Percentiles rank a stretch among this genome's conserved stretches.
These are phyloP conservation scores for Theileria luwenshuni DNA, from an alignment of 169 alveolate species.

Conservation along the genomic window DNA sequence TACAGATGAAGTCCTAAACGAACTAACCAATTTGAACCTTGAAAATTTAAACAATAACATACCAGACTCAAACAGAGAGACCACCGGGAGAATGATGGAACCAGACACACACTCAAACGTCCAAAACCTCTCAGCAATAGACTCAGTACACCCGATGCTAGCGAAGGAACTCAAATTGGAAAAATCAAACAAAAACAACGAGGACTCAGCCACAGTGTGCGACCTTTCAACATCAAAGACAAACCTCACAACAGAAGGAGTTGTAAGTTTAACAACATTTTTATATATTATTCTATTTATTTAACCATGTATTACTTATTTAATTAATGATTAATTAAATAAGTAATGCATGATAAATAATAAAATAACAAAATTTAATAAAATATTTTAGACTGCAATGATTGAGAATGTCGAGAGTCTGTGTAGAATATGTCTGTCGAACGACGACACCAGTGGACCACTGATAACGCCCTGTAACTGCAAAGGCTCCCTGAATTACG, in stretches of 20 bases:
- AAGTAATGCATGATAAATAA: no score
- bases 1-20: not conserved
- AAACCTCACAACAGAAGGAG: not conserved
- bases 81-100: not conserved
- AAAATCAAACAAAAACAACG: no score
- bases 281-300: not conserved
- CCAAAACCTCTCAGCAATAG: not conserved
- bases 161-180: no score
- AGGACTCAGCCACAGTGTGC: not conserved
- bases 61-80: not conserved
- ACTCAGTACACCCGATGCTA: not conserved
- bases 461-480: slow-evolving; percentile 95
- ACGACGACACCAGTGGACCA: slow-evolving; percentile 85
- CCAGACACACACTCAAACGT: not conserved
- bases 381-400: not conserved
- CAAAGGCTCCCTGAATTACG: slow-evolving; percentile 92
- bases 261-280: slow-evolving; percentile 1
- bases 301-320: no score
- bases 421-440: slow-evolving; percentile 90
- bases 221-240: slow-evolving; percentile 12
- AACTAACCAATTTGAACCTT: not conserved
- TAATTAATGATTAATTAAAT: no score
- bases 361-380: not conserved
- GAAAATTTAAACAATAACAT: not conserved
- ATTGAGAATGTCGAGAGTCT: slow-evolving; percentile 24